Conservation (phyloP, 2,329 filamentous ascomycete genomes). For the Orbilia javanica region DNA sequence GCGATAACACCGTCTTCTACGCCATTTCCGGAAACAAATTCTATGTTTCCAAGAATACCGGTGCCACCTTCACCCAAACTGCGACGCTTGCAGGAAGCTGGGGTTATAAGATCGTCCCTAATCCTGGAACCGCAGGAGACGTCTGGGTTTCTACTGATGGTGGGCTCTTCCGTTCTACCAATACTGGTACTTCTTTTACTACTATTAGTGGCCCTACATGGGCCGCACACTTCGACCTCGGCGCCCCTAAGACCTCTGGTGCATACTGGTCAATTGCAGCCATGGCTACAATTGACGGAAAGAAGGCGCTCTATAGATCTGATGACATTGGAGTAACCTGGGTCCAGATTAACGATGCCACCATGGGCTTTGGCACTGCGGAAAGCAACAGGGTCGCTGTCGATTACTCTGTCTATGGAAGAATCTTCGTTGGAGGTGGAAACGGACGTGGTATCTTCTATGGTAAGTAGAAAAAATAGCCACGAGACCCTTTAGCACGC, state of each 20-base stretch:
- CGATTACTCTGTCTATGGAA: constrained; percentile 59
- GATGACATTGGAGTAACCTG: constrained; percentile 58
- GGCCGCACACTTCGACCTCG: constrained; percentile 59
- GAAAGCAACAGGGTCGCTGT: constrained; percentile 59
- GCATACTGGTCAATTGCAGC: constrained; percentile 60
- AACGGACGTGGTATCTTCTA: constrained; percentile 61
- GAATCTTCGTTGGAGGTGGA: constrained; percentile 59
- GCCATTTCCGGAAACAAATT: constrained; percentile 68
- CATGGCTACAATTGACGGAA: constrained; percentile 59
- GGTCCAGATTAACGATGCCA: constrained; percentile 60
- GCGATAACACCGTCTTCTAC: constrained; percentile 70
- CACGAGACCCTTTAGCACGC: not conserved
- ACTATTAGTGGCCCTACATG: constrained; percentile 61
- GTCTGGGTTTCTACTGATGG: constrained; percentile 72
- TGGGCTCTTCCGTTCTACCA: constrained; percentile 71
- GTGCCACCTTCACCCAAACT: constrained; percentile 67
- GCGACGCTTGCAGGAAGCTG: constrained; percentile 63
- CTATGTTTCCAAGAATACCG: constrained; percentile 70
- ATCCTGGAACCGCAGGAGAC: constrained; percentile 73
- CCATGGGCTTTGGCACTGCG: constrained; percentile 59
- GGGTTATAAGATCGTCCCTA: constrained; percentile 71
- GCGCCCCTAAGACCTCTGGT: constrained; percentile 58
- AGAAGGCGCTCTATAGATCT: constrained; percentile 59
- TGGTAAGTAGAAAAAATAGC: constrained; percentile 6
- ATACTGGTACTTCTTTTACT: constrained; percentile 69